Base-by-base conservation (phyloP, 2,329 filamentous ascomycete species). In the Elsinoe batatas region DNA sequence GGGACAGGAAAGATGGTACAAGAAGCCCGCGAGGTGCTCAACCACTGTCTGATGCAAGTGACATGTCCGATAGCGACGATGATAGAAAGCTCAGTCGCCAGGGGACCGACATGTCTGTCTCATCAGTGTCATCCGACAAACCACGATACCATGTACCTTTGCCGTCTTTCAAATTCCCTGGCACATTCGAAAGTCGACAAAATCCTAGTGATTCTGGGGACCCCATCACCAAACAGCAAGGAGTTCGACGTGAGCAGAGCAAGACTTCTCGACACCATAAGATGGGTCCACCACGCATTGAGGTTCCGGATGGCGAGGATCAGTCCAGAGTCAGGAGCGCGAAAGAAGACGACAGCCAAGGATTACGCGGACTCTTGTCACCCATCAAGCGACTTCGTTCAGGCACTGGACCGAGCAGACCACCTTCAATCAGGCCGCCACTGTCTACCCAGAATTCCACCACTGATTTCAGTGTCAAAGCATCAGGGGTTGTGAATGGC, bases 1-100 rank as follows among this genome's bases (percentile, higher is more conserved):
- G 79, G 42, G 78, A 84, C 18, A 74, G 82, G 68, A 80, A 78
- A 62, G 82, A 85, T 32, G 64, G 69, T 18, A 68, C 64, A 32
- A 63, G 61, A 49, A 67, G 71, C 73, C 71, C 56, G 8, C 47
- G 47, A 67, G 66, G 42, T 73, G 1, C 74, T 70, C 35, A 58
- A 69, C 56, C 67, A 71, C 11, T 78, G 76, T 5, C 36, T 13
- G 46, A 54, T 5, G 53, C 15, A 7, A 33, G 47, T 7, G 57
- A 58, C 15, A 18, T 40, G 33, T 54, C 58, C 11, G 58, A 57
- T 6, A 71, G 72, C 35, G 68, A 73, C n/a, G 69, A 67, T 40
- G 62, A 61, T 15, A 56, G 22, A 35, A 57, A 55, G 18, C 57
- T 53, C 37, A 59, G 56, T 37, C 44, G 47, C 13, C 53, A 37